A percentile compares a stretch with the other conserved stretches of the same genome.
These are phyloP conservation scores for Puccinia polysora DNA, from an alignment of 1,284 basidiomycete species.

Conservation along the genomic window DNA sequence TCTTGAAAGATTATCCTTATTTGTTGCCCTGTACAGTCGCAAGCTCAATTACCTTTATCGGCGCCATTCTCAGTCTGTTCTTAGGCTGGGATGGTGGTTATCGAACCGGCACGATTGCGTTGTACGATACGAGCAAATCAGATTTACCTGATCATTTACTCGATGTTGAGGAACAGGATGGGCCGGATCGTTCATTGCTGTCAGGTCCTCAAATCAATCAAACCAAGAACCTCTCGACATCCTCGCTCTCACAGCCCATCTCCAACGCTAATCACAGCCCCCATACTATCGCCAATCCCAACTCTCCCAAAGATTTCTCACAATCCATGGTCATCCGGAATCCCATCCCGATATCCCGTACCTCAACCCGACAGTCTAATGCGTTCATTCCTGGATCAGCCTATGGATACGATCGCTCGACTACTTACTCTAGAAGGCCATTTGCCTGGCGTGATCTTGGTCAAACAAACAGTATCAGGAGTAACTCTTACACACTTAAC, in stretches of 20 bases:
- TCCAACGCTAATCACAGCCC: slow-evolving; percentile 5
- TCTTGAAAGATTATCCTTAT: slow-evolving; percentile 83
- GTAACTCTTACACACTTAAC: slow-evolving; percentile 4
- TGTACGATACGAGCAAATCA: slow-evolving; percentile 55
- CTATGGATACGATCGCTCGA: slow-evolving; percentile 43
- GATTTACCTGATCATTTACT: slow-evolving; percentile 58
- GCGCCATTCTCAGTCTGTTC: slow-evolving; percentile 79
- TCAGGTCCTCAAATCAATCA: neutral
- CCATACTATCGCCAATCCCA: neutral
- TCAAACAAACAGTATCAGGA: slow-evolving; percentile 20
- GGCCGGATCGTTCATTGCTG: slow-evolving; percentile 11
- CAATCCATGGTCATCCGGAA: slow-evolving; percentile 9
- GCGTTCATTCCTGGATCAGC: slow-evolving; percentile 45
- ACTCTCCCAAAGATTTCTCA: slow-evolving; percentile 2
- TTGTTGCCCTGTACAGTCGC: slow-evolving; percentile 75
- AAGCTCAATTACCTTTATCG: slow-evolving; percentile 56
- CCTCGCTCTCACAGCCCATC: slow-evolving; percentile 47
- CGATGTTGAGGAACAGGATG: slow-evolving; percentile 53
- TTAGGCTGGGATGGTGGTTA: slow-evolving; percentile 85
- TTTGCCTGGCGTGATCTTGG: slow-evolving; percentile 3
- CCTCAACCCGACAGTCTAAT: slow-evolving; percentile 30
- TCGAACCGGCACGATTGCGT: slow-evolving; percentile 71
- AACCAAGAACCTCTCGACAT: slow-evolving; percentile 47
- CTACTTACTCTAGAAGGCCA: neutral
- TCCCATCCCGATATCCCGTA: slow-evolving; percentile 25